phyloP scores from a whole-genome alignment of 2,329 filamentous ascomycete genomes.

The Ascochyta pisi region DNA sequence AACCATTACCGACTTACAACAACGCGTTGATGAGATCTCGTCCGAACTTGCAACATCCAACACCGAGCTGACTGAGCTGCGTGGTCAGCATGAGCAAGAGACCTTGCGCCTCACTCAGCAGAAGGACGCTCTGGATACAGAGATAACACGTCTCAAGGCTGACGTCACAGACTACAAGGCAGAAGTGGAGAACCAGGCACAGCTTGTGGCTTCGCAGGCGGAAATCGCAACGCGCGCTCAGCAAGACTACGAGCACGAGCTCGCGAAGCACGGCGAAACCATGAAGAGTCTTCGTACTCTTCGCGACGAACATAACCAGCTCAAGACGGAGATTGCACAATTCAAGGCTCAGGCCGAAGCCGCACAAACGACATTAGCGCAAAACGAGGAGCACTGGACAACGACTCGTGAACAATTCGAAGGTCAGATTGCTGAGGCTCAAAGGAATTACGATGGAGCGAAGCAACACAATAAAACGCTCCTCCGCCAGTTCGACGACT shows the following conservation, averaged over 20 bases:
- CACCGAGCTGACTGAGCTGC: slow-evolving; percentile 78
- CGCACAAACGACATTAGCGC: slow-evolving; percentile 76
- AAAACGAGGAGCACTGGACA: slow-evolving; percentile 87
- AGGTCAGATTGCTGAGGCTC: slow-evolving; percentile 80
- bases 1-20: slow-evolving; percentile 80
- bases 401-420: slow-evolving; percentile 82
- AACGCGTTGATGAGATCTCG: slow-evolving; percentile 83
- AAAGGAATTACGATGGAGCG: slow-evolving; percentile 80
- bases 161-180: slow-evolving; percentile 81
- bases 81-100: slow-evolving; percentile 80
- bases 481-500: slow-evolving; percentile 84
- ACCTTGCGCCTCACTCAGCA: slow-evolving; percentile 78
- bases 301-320: slow-evolving; percentile 78
- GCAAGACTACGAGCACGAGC: slow-evolving; percentile 91
- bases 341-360: slow-evolving; percentile 84
- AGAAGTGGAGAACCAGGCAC: slow-evolving; percentile 83
- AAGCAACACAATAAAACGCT: slow-evolving; percentile 89
- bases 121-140: slow-evolving; percentile 77
- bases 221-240: slow-evolving; percentile 93
- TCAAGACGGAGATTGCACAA: slow-evolving; percentile 79
- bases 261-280: slow-evolving; percentile 95
- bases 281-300: slow-evolving; percentile 81
- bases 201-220: slow-evolving; percentile 90
- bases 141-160: slow-evolving; percentile 81
- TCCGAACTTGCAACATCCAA: slow-evolving; percentile 82